phyloP scores from a whole-genome alignment of 768 basidiomycete species.

The Tylopilus vinaceipallidus region DNA sequence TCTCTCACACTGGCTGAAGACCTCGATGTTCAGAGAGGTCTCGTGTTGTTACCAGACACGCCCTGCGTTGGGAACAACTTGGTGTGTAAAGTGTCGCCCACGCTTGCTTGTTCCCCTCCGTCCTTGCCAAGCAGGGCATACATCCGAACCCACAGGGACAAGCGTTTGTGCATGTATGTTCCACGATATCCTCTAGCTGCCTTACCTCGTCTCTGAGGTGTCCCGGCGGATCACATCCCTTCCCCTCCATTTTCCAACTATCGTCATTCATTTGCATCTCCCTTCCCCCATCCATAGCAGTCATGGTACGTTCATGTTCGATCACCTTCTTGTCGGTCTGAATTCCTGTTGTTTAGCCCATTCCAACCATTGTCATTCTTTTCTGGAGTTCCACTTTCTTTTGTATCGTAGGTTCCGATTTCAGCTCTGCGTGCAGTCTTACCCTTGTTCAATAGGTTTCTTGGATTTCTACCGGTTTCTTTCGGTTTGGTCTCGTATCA shows the following conservation, averaged over 20 bases:
- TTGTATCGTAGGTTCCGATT: too few relatives aligned
- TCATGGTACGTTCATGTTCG: slow-evolving; percentile 1
- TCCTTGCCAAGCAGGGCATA: slow-evolving; percentile 3
- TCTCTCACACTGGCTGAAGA: not conserved
- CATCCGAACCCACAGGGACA: not conserved
- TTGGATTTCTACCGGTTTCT: too few relatives aligned
- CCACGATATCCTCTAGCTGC: not conserved
- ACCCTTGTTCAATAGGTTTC: too few relatives aligned
- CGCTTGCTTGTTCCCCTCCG: not conserved
- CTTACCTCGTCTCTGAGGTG: slow-evolving; percentile 1
- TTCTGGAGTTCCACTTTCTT: too few relatives aligned
- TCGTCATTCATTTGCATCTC: slow-evolving; percentile 18
- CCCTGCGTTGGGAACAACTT: not conserved
- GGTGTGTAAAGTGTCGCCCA: not conserved
- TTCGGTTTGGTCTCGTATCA: too few relatives aligned
- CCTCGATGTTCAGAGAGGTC: not conserved
- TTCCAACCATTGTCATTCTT: slow-evolving; percentile 16
- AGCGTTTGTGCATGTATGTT: too few relatives aligned
- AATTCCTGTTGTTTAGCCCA: not conserved
- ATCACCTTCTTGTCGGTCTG: not conserved
- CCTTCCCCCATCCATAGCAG: not conserved
- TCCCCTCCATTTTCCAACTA: slow-evolving; percentile 3
- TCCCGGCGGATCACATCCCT: not conserved
- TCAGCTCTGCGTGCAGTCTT: too few relatives aligned
- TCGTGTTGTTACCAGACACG: not conserved